Conservation (phyloP, 2,329 filamentous ascomycete species). For the Grosmannia penicillata region DNA sequence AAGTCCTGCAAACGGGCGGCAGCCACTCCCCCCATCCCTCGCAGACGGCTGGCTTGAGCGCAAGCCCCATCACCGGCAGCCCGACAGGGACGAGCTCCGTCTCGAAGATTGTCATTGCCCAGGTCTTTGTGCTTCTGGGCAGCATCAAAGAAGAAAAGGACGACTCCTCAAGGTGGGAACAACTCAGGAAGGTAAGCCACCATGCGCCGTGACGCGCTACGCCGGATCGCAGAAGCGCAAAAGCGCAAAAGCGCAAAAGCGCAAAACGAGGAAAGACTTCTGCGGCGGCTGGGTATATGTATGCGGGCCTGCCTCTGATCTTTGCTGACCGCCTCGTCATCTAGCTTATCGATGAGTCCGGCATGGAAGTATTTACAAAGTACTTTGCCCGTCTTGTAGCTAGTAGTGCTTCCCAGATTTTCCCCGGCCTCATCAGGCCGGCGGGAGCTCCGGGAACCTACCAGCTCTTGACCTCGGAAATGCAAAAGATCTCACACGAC, state of each 20-base stretch:
- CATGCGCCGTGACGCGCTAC: neutral
- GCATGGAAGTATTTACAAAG: slow-evolving; percentile 96
- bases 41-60: slow-evolving; percentile 40
- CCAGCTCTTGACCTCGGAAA: slow-evolving; percentile 65
- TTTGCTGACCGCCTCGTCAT: neutral
- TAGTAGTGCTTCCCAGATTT: slow-evolving; percentile 84
- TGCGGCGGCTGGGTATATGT: no score
- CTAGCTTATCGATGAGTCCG: slow-evolving; percentile 90
- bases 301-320: no score
- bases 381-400: slow-evolving; percentile 88
- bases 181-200: slow-evolving; percentile 68
- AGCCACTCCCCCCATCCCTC: slow-evolving; percentile 42
- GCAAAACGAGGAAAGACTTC: no score
- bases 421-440: slow-evolving; percentile 60
- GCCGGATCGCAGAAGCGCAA: no score
- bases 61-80: slow-evolving; percentile 47
- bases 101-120: slow-evolving; percentile 86
- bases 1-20: slow-evolving; percentile 40
- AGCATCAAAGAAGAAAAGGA: slow-evolving; percentile 92
- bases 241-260: no score
- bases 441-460: slow-evolving; percentile 70
- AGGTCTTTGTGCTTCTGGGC: slow-evolving; percentile 87
- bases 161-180: slow-evolving; percentile 76
- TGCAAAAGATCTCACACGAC: slow-evolving; percentile 73
- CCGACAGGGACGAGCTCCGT: slow-evolving; percentile 52